Percentiles rank a stretch among this genome's conserved stretches.
phyloP scores from a whole-genome alignment of 768 basidiomycete species.

The Hygrocybe punicea region DNA sequence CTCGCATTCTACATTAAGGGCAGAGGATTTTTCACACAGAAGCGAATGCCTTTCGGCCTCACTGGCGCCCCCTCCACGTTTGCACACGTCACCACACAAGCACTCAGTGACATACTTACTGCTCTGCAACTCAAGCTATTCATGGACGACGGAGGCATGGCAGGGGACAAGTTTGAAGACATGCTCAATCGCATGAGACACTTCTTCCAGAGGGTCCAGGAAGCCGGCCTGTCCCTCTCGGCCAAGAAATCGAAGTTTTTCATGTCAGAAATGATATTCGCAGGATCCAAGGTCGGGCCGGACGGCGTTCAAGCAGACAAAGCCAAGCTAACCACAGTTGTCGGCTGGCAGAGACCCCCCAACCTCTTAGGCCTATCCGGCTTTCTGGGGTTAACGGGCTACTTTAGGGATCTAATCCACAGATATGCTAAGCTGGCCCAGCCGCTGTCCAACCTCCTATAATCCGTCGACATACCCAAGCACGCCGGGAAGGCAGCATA shows the following conservation, averaged over 20 bases:
- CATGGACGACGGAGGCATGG: slow-evolving; percentile 38
- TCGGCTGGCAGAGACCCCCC: slow-evolving; percentile 32
- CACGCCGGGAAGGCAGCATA: slow-evolving; percentile 9
- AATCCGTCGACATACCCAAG: slow-evolving; percentile 17
- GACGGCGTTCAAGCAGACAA: slow-evolving; percentile 35
- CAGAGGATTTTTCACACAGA: too few species aligned
- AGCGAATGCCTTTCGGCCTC: too few species aligned
- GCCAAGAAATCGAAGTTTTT: slow-evolving; percentile 33
- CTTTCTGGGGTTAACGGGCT: slow-evolving; percentile 37
- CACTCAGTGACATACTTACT: slow-evolving; percentile 23
- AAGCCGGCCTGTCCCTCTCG: slow-evolving; percentile 33
- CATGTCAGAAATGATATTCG: slow-evolving; percentile 20
- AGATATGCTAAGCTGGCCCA: slow-evolving; percentile 32
- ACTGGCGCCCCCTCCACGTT: too few species aligned
- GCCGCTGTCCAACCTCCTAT: slow-evolving; percentile 31
- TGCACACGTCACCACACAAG: slow-evolving; percentile 11
- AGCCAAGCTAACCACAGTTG: slow-evolving; percentile 37
- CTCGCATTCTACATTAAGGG: too few species aligned
- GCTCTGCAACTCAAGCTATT: slow-evolving; percentile 30
- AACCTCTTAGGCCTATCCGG: slow-evolving; percentile 26
- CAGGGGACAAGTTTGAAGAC: slow-evolving; percentile 18
- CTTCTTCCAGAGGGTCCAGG: slow-evolving; percentile 28
- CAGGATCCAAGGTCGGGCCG: slow-evolving; percentile 30
- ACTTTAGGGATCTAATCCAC: slow-evolving; percentile 34
- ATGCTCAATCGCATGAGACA: slow-evolving; percentile 19